phyloP scores from a whole-genome alignment of 177 flowering plant species.

The Vitis hybrid region DNA sequence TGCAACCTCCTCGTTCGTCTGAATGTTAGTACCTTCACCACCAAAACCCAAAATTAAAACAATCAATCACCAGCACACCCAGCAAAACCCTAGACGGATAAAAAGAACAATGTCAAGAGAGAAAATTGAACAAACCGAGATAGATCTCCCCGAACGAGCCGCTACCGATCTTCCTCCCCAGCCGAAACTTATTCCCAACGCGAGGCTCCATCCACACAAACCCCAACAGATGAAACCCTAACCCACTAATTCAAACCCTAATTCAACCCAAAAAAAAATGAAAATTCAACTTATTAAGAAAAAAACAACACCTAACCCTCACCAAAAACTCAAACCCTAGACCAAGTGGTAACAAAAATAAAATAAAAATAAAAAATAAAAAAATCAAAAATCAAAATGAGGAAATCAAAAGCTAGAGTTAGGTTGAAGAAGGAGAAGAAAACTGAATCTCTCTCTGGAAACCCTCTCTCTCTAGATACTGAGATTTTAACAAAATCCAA shows the following conservation, averaged over 20 bases:
- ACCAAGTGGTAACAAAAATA: not conserved
- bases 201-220: slow-evolving; percentile 76
- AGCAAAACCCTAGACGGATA: not conserved
- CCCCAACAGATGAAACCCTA: slow-evolving; percentile 11
- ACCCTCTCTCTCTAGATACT: no score
- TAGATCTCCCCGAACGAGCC: slow-evolving; percentile 97
- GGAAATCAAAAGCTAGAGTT: no score
- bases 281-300: not conserved
- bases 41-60: slow-evolving; percentile 2
- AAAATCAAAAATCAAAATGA: not conserved
- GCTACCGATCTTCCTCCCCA: slow-evolving; percentile 92
- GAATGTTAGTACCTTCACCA: slow-evolving; percentile 69
- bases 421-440: no score
- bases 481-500: no score
- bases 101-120: not conserved
- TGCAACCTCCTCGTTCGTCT: slow-evolving; percentile 84
- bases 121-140: slow-evolving; percentile 49
- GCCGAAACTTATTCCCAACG: slow-evolving; percentile 80
- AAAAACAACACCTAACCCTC: not conserved
- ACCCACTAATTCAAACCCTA: slow-evolving; percentile 11
- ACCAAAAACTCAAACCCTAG: slow-evolving; percentile 27
- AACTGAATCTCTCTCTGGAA: no score
- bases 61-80: not conserved
- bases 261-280: not conserved
- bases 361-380: not conserved